phyloP scores from a whole-genome alignment of 805 yeast species.

The Candida ponderosae region DNA sequence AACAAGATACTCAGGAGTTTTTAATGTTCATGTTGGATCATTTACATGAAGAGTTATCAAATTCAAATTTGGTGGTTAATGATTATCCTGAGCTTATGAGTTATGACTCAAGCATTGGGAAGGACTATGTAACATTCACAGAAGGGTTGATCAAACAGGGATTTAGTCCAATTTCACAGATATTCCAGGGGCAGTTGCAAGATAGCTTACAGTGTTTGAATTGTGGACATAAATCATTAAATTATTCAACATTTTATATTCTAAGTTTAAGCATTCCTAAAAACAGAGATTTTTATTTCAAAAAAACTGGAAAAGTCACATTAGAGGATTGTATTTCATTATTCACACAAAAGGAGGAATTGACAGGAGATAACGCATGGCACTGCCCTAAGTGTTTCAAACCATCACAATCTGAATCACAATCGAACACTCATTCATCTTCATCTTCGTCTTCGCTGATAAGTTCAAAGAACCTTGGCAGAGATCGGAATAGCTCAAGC shows the following conservation, averaged over 20 bases:
- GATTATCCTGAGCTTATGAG: slow-evolving; percentile 30
- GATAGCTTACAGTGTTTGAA: slow-evolving; percentile 53
- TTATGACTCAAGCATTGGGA: slow-evolving; percentile 25
- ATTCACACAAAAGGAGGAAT: slow-evolving; percentile 55
- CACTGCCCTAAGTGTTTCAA: slow-evolving; percentile 62
- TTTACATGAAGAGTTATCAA: slow-evolving; percentile 57
- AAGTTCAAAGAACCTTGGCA: neutral
- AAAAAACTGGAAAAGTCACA: slow-evolving; percentile 28
- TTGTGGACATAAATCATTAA: slow-evolving; percentile 54
- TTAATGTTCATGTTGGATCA: slow-evolving; percentile 57
- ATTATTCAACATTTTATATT: slow-evolving; percentile 54
- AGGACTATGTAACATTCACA: slow-evolving; percentile 60
- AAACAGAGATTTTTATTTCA: slow-evolving; percentile 19
- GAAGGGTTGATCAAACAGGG: slow-evolving; percentile 48
- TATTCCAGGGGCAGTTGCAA: slow-evolving; percentile 70
- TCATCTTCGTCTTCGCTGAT: neutral
- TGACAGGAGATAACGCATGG: slow-evolving; percentile 76
- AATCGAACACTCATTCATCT: neutral
- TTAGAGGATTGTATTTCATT: slow-evolving; percentile 57
- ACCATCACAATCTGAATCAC: neutral
- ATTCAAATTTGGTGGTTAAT: slow-evolving; percentile 26
- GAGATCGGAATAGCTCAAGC: neutral
- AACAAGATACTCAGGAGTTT: slow-evolving; percentile 79
- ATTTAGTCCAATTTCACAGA: slow-evolving; percentile 54
- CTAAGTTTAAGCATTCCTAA: slow-evolving; percentile 56